A percentile compares a stretch with the other conserved stretches of the same genome.
Conservation (phyloP, 164 flowering plant genomes). For the Vitis rotundifolia region DNA sequence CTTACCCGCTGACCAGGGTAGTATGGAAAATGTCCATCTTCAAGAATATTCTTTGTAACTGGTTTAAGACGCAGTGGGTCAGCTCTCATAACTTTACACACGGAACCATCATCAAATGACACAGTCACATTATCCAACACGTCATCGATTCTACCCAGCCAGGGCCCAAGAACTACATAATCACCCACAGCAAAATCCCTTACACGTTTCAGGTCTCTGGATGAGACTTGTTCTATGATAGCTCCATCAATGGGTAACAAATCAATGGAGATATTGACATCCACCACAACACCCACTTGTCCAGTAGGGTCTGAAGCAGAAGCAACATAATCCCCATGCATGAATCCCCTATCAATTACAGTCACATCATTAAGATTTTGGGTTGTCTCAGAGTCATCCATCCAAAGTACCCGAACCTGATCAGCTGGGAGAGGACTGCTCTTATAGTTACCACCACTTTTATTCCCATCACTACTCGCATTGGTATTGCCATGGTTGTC, state of each 20-base stretch:
- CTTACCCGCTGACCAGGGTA: slow-evolving; percentile 94
- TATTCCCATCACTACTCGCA: slow-evolving; percentile 23
- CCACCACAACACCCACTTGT: slow-evolving; percentile 87
- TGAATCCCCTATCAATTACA: slow-evolving; percentile 80
- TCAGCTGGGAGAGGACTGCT: slow-evolving; percentile 54
- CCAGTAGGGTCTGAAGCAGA: slow-evolving; percentile 80
- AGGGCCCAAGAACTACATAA: slow-evolving; percentile 86
- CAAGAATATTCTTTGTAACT: slow-evolving; percentile 56
- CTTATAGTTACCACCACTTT: slow-evolving; percentile 21
- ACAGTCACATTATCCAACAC: slow-evolving; percentile 90
- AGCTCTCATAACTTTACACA: slow-evolving; percentile 79
- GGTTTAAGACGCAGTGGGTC: slow-evolving; percentile 84
- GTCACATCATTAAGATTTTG: slow-evolving; percentile 49
- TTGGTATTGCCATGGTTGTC: slow-evolving; percentile 17
- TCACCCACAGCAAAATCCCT: slow-evolving; percentile 84
- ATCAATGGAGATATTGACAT: slow-evolving; percentile 75
- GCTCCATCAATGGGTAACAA: slow-evolving; percentile 60
- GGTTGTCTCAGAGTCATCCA: slow-evolving; percentile 67
- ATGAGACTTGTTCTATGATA: slow-evolving; percentile 53
- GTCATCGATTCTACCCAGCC: slow-evolving; percentile 96
- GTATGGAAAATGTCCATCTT: slow-evolving; percentile 82
- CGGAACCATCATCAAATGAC: slow-evolving; percentile 88
- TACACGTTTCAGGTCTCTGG: slow-evolving; percentile 71
- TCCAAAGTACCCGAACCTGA: slow-evolving; percentile 86
- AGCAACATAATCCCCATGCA: slow-evolving; percentile 95